A percentile compares a stretch with the other conserved stretches of the same genome.
phyloP scores from a whole-genome alignment of 768 basidiomycete genomes.

The Dictyophora rubrovolvata region DNA sequence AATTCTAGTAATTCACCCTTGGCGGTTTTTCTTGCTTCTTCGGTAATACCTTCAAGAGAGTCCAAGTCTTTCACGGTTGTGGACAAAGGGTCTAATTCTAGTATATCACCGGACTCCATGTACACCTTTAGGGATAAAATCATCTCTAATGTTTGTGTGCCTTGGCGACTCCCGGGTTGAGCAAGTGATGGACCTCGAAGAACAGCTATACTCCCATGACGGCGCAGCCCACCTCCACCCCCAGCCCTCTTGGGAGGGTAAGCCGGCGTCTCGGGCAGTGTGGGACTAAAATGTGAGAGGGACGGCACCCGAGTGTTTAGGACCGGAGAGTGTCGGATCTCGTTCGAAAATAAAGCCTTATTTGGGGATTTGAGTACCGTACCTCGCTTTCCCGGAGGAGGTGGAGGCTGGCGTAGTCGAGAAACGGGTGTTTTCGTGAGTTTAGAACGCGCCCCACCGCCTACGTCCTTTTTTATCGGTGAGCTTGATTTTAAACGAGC shows the following conservation, averaged over 20 bases:
- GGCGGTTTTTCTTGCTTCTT: slow-evolving; percentile 76
- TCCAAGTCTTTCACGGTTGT: slow-evolving; percentile 66
- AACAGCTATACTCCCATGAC: slow-evolving; percentile 12
- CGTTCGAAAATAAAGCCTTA: slow-evolving; percentile 16
- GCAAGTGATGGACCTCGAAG: slow-evolving; percentile 5
- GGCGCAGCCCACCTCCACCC: slow-evolving; percentile 8
- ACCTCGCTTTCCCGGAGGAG: slow-evolving; percentile 13
- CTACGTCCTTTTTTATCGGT: slow-evolving; percentile 40
- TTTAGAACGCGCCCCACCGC: slow-evolving; percentile 34
- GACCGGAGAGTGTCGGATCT: slow-evolving; percentile 16
- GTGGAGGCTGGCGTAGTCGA: slow-evolving; percentile 33
- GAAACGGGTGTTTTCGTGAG: slow-evolving; percentile 33
- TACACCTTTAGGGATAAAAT: slow-evolving; percentile 36
- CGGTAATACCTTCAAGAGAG: slow-evolving; percentile 65
- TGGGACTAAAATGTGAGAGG: slow-evolving; percentile 61
- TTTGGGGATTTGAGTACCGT: slow-evolving; percentile 18
- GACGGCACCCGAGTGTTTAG: slow-evolving; percentile 35
- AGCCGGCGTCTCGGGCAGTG: slow-evolving; percentile 45
- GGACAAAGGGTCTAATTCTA: slow-evolving; percentile 76
- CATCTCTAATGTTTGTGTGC: slow-evolving; percentile 11
- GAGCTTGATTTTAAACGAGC: slow-evolving; percentile 35
- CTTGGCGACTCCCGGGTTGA: slow-evolving; percentile 8
- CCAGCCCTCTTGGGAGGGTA: slow-evolving; percentile 37
- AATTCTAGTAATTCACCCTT: slow-evolving; percentile 65
- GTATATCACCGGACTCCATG: slow-evolving; percentile 68